Conservation (phyloP, 2,329 filamentous ascomycete genomes). For the Colletotrichum neosansevieriae region DNA sequence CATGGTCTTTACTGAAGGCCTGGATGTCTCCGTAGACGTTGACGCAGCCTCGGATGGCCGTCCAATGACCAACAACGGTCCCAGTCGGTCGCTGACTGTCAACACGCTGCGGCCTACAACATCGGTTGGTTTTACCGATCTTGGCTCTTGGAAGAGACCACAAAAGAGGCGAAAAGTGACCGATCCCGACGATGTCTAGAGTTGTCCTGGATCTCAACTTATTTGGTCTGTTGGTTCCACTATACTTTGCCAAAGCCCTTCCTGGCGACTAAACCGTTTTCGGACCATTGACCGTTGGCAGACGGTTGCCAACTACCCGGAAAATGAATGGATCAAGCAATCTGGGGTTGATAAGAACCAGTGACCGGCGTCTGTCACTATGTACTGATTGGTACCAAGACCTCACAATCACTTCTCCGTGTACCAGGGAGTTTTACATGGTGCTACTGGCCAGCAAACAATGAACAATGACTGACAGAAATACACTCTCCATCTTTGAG, state of each 20-base stretch:
- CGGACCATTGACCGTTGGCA: neutral
- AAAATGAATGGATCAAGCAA: neutral
- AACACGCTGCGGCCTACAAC: neutral
- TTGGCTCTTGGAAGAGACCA: constrained; percentile 37
- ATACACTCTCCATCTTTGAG: no score
- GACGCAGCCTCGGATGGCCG: neutral
- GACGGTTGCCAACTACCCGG: constrained; percentile 15
- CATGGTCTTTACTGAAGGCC: constrained; percentile 76
- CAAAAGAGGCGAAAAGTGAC: constrained; percentile 38
- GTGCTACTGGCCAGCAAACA: constrained; percentile 8
- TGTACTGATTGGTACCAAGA: constrained; percentile 6
- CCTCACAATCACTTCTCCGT: no score
- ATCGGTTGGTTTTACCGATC: constrained; percentile 24
- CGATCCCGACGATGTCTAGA: constrained; percentile 31
- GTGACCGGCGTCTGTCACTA: neutral
- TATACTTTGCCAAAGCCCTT: neutral
- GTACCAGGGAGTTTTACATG: neutral
- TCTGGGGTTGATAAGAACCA: neutral
- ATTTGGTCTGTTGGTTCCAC: neutral
- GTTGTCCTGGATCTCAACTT: neutral
- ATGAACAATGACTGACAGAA: neutral
- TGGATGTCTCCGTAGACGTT: constrained; percentile 44
- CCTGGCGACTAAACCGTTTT: neutral
- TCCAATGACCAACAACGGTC: neutral
- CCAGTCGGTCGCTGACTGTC: neutral